These are phyloP conservation scores for Gnaphalium uliginosum DNA, from an alignment of 129 eudicot genomes.

Conservation along the genomic window DNA sequence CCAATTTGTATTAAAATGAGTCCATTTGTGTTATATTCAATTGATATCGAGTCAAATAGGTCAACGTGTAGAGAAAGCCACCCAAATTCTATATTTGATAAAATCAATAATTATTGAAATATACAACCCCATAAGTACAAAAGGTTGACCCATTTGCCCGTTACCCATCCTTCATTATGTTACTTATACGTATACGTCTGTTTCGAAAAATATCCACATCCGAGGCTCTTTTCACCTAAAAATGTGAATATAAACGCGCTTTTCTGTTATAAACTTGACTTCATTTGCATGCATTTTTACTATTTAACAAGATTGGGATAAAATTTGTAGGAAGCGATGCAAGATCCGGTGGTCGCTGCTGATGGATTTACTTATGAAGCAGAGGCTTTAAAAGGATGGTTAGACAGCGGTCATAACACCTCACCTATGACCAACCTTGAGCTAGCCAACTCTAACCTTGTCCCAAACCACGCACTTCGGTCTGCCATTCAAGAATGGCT, in stretches of 20 bases:
- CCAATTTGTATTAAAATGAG: neutral
- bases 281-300: neutral
- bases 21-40: neutral
- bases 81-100: too few species aligned
- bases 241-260: neutral
- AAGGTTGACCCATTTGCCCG: neutral
- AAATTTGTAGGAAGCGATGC: slow-evolving; percentile 72
- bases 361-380: slow-evolving; percentile 91
- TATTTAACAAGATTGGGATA: neutral
- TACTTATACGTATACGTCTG: neutral
- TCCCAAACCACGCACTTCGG: slow-evolving; percentile 75
- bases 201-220: neutral
- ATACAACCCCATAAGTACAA: too few species aligned
- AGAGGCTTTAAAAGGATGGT: slow-evolving; percentile 82
- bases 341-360: slow-evolving; percentile 84
- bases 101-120: neutral
- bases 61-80: neutral
- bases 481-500: slow-evolving; percentile 96
- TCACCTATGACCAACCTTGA: slow-evolving; percentile 87
- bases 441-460: slow-evolving; percentile 54
- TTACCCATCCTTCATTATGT: too few species aligned
- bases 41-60: neutral
- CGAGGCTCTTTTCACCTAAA: neutral
- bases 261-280: neutral
- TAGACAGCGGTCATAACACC: slow-evolving; percentile 75